Evolutionary conservation across 139 green algal species (phyloP).

Genomic region (Ostreobium quekettii): DNA sequence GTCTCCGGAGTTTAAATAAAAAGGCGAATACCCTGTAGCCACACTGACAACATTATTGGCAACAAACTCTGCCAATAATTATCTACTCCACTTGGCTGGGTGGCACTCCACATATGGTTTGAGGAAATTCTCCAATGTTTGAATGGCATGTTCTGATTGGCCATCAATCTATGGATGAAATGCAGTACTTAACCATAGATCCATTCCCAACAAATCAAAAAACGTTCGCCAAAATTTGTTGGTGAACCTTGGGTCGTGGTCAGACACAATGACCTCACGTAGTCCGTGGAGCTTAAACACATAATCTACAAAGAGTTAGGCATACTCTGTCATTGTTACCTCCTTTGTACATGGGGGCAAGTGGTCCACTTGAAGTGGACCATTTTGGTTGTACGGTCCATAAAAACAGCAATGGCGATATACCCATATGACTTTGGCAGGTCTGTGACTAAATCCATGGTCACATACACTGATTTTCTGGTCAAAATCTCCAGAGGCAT

Average conservation of each 20-base stretch:
- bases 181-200: conserved; percentile 28
- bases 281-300: conserved; percentile 37
- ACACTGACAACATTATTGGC: conserved; percentile 20
- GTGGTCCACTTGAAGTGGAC: conserved; percentile 29
- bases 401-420: conserved; percentile 37
- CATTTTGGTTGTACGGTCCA: conserved; percentile 46
- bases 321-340: too few relatives aligned
- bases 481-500: conserved; percentile 30
- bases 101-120: conserved; percentile 21
- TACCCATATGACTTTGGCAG: conserved; percentile 27
- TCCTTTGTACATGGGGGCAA: conserved; percentile 19
- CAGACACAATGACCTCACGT: conserved; percentile 38
- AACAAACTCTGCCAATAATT: conserved; percentile 23
- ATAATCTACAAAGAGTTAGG: conserved; percentile 32
- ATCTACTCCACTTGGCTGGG: conserved; percentile 28
- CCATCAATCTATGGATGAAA: conserved; percentile 51
- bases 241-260: too few relatives aligned
- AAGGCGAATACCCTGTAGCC: conserved; percentile 13
- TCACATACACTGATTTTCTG: conserved; percentile 27
- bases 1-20: conserved; percentile 26
- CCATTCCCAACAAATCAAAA: conserved; percentile 24
- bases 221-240: conserved; percentile 35
- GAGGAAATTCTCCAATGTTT: conserved; percentile 35
- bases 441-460: conserved; percentile 45
- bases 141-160: conserved; percentile 49